A percentile compares a stretch with the other conserved stretches of the same genome.
These are phyloP conservation scores for Solanum pimpinellifolium DNA, from an alignment of 257 asterid genomes.

Conservation along the genomic window DNA sequence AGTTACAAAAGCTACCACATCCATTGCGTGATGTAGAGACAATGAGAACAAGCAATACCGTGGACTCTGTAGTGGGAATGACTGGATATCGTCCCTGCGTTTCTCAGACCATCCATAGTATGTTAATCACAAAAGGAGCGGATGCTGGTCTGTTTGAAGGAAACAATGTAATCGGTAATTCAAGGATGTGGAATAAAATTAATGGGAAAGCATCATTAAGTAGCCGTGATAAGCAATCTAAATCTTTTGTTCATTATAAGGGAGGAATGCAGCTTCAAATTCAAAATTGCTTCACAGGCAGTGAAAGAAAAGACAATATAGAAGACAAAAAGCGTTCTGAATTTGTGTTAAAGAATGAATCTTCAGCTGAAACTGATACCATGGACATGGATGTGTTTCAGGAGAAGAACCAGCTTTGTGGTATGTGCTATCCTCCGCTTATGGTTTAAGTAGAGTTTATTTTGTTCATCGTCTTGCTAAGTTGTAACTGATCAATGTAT, in stretches of 20 bases:
- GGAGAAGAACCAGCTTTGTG: slow-evolving; percentile 22
- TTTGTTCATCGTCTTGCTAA: not conserved
- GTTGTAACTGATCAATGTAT: not conserved
- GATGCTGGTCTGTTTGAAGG: slow-evolving; percentile 22
- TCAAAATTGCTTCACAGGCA: slow-evolving; percentile 23
- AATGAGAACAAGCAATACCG: slow-evolving; percentile 37
- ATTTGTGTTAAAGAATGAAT: slow-evolving; percentile 32
- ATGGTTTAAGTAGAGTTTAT: not conserved
- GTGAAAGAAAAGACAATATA: slow-evolving; percentile 23
- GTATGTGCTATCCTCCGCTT: slow-evolving; percentile 10
- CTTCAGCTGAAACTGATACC: slow-evolving; percentile 68
- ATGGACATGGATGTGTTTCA: slow-evolving; percentile 35
- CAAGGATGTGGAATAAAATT: slow-evolving; percentile 5
- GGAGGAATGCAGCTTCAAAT: slow-evolving; percentile 29
- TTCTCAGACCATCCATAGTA: slow-evolving; percentile 44
- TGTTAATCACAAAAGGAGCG: slow-evolving; percentile 25
- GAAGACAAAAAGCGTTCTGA: slow-evolving; percentile 12
- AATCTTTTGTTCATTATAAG: slow-evolving; percentile 20
- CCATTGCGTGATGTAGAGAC: slow-evolving; percentile 22
- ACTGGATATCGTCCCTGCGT: slow-evolving; percentile 22
- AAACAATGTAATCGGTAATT: slow-evolving; percentile 10
- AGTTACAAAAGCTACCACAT: slow-evolving; percentile 15
- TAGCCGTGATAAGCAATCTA: slow-evolving; percentile 9
- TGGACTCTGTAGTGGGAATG: slow-evolving; percentile 21
- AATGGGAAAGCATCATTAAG: slow-evolving; percentile 12